A percentile compares a stretch with the other conserved stretches of the same genome.
These are phyloP conservation scores for Arachnomyces sp. DNA, from an alignment of 2,329 filamentous ascomycete genomes.

Conservation along the genomic window DNA sequence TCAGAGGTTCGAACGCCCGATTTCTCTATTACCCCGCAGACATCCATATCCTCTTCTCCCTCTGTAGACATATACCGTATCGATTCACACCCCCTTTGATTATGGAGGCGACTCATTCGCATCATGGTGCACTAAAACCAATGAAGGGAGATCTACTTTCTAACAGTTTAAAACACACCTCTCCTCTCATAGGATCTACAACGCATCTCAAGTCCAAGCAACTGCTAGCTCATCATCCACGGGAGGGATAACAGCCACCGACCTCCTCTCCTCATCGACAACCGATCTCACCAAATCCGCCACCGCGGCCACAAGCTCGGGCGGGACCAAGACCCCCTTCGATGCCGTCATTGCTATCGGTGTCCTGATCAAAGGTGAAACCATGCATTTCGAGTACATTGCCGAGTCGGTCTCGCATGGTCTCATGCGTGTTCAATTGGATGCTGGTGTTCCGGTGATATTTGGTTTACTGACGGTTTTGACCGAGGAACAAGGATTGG, in stretches of 20 bases:
- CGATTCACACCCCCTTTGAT: no score
- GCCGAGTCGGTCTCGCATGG: constrained; percentile 83
- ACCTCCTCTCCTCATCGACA: constrained; percentile 55
- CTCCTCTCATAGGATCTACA: constrained; percentile 59
- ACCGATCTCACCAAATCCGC: constrained; percentile 54
- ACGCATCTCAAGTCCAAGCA: constrained; percentile 78
- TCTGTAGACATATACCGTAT: no score
- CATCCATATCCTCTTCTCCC: no score
- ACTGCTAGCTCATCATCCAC: constrained; percentile 43
- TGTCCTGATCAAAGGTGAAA: constrained; percentile 95
- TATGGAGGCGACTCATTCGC: no score
- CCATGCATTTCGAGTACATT: constrained; percentile 99
- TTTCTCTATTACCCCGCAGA: no score
- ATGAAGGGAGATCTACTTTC: no score
- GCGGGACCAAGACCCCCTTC: constrained; percentile 56
- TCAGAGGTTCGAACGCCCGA: constrained; percentile 59
- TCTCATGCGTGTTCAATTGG: constrained; percentile 88
- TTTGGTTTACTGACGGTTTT: constrained; percentile 89
- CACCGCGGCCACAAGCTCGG: constrained; percentile 2
- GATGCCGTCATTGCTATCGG: constrained; percentile 94
- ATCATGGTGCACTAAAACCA: not conserved
- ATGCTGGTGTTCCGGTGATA: constrained; percentile 79
- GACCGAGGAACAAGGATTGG: constrained; percentile 77
- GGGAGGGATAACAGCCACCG: constrained; percentile 40
- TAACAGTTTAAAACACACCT: not conserved